Conservation (phyloP, 352 stramenopile species). For the Globisporangium heterothallicum region DNA sequence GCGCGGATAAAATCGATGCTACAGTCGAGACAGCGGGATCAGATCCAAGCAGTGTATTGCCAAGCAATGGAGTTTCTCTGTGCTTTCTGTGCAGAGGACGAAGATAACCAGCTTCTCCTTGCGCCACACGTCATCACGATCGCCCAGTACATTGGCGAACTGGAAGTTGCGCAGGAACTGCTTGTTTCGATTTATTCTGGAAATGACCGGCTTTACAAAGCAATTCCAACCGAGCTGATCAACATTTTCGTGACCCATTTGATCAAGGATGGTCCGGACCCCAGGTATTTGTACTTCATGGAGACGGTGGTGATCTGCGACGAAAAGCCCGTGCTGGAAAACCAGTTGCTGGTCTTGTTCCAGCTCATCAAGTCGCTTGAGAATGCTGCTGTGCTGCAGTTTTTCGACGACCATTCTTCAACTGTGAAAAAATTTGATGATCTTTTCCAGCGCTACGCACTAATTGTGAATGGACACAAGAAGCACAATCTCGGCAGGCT, state of each 20-base stretch:
- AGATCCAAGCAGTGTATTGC: conserved; percentile 49
- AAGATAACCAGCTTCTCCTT: conserved; percentile 44
- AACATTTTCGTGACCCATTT: conserved; percentile 45
- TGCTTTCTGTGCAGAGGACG: conserved; percentile 38
- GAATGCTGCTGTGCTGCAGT: conserved; percentile 38
- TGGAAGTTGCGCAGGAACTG: conserved; percentile 57
- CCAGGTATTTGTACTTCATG: conserved; percentile 53
- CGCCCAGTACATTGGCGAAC: conserved; percentile 39
- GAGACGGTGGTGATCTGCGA: conserved; percentile 56
- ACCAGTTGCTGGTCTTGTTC: conserved; percentile 62
- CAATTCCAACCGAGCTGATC: conserved; percentile 49
- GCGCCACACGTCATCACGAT: conserved; percentile 45
- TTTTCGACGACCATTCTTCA: conserved; percentile 38
- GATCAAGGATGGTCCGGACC: conserved; percentile 33
- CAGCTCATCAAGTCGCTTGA: conserved; percentile 65
- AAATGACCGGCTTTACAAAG: conserved; percentile 48
- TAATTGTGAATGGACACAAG: conserved; percentile 7
- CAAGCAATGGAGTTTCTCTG: conserved; percentile 57
- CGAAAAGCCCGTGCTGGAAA: conserved; percentile 52
- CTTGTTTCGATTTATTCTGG: conserved; percentile 44
- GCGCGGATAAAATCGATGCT: conserved; percentile 28
- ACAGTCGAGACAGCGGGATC: conserved; percentile 37
- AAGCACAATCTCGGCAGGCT: not conserved
- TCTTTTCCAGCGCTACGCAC: conserved; percentile 25
- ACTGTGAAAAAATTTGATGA: conserved; percentile 22